phyloP scores from a whole-genome alignment of 2,329 filamentous ascomycete species.

The Pyrenophora seminiperda region DNA sequence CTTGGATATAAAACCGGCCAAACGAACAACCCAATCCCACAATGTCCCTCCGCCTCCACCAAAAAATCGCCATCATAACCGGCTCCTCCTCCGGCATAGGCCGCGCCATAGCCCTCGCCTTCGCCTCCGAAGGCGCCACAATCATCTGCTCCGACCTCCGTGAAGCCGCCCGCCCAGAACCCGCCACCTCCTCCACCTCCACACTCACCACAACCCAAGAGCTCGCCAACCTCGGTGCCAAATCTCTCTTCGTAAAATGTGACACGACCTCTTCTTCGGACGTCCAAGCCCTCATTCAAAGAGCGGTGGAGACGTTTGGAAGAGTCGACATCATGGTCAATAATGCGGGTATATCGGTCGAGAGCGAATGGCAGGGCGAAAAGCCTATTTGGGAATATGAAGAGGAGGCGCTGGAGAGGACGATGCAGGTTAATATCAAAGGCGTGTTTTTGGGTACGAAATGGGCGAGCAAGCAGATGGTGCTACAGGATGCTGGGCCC shows the following conservation, averaged over 20 bases:
- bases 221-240: slow-evolving; percentile 33
- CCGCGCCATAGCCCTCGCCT: slow-evolving; percentile 41
- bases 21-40: not conserved
- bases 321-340: slow-evolving; percentile 57
- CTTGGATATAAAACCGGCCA: no score
- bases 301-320: slow-evolving; percentile 53
- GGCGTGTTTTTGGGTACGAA: slow-evolving; percentile 54
- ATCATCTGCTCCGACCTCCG: slow-evolving; percentile 42
- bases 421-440: slow-evolving; percentile 46
- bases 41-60: slow-evolving; percentile 33
- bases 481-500: slow-evolving; percentile 51
- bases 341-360: slow-evolving; percentile 55
- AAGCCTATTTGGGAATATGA: slow-evolving; percentile 54
- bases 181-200: slow-evolving; percentile 24
- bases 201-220: slow-evolving; percentile 40
- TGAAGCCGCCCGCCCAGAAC: slow-evolving; percentile 22
- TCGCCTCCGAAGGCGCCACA: slow-evolving; percentile 39
- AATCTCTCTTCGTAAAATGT: slow-evolving; percentile 45
- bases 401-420: slow-evolving; percentile 54
- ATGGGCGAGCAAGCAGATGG: slow-evolving; percentile 56
- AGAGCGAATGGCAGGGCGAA: slow-evolving; percentile 32
- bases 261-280: slow-evolving; percentile 53
- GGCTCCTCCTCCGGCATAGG: slow-evolving; percentile 44
- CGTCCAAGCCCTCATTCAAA: slow-evolving; percentile 51
- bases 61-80: slow-evolving; percentile 44